phyloP scores from a whole-genome alignment of 106 monocot genomes.

The Narthecium ossifragum region DNA sequence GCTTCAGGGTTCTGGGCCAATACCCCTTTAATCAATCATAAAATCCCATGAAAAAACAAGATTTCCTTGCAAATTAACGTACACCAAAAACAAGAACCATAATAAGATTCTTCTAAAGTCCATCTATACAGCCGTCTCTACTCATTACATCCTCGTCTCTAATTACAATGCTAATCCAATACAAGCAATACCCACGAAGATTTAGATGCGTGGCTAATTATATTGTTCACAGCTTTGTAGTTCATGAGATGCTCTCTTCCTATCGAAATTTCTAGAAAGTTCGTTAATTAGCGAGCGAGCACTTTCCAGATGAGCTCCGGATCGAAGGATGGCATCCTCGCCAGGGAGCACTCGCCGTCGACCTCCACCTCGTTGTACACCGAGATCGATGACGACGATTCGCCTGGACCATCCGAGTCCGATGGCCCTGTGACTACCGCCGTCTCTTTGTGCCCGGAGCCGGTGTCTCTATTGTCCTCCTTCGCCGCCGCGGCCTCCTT shows the following conservation, averaged over 20 bases:
- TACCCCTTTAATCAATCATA: no score
- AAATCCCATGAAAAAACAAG: no score
- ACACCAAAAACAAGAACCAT: no score
- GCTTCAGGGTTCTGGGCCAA: no score
- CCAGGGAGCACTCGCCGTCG: constrained; percentile 46
- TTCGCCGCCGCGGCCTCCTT: background rate
- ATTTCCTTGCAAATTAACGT: no score
- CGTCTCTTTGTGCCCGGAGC: background rate
- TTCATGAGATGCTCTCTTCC: background rate
- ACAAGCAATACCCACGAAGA: background rate
- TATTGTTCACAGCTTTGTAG: background rate
- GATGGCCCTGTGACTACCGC: background rate
- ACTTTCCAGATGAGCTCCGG: constrained; percentile 82
- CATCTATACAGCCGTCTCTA: background rate
- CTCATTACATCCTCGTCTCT: background rate
- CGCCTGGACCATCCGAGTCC: background rate
- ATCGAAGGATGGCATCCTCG: constrained; percentile 73
- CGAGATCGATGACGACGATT: constrained; percentile 20
- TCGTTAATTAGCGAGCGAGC: constrained; percentile 29
- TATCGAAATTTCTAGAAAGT: background rate
- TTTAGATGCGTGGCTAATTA: background rate
- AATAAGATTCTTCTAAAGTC: no score
- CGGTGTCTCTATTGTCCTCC: background rate
- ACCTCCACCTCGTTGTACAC: constrained; percentile 3
- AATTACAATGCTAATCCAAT: background rate